These are phyloP conservation scores for Infundibulicybe gibba DNA, from an alignment of 768 basidiomycete genomes.

Conservation along the genomic window DNA sequence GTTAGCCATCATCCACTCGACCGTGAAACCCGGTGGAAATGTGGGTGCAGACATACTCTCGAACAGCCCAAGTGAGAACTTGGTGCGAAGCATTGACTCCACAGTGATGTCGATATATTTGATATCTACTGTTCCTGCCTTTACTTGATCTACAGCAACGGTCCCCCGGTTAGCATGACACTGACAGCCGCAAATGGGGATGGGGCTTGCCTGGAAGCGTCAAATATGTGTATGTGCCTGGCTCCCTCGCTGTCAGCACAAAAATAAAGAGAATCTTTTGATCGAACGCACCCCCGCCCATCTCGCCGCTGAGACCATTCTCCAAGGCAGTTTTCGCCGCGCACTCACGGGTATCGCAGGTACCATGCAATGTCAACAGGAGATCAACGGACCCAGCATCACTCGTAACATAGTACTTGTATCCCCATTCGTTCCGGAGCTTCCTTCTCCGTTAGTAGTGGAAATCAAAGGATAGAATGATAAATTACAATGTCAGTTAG, in stretches of 20 bases:
- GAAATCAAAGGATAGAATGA: not conserved
- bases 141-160: slow-evolving; percentile 45
- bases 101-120: slow-evolving; percentile 55
- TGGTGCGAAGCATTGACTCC: slow-evolving; percentile 48
- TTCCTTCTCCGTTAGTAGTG: slow-evolving; percentile 14
- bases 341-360: slow-evolving; percentile 59
- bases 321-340: slow-evolving; percentile 54
- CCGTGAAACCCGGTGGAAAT: not conserved
- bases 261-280: not conserved
- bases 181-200: not conserved
- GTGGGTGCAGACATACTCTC: slow-evolving; percentile 42
- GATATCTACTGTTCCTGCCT: slow-evolving; percentile 48
- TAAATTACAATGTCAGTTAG: slow-evolving; percentile 53
- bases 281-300: slow-evolving; percentile 52
- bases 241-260: not conserved
- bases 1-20: too few relatives aligned
- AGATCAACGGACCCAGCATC: slow-evolving; percentile 65
- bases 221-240: slow-evolving; percentile 54
- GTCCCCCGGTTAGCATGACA: not conserved
- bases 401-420: slow-evolving; percentile 59
- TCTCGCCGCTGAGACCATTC: slow-evolving; percentile 54
- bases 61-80: slow-evolving; percentile 61
- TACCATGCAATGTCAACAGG: slow-evolving; percentile 48
- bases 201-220: slow-evolving; percentile 47
- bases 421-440: slow-evolving; percentile 66